Evolutionary conservation across 2,329 filamentous ascomycete species (phyloP).

Genomic region (Allantophomopsis cytisporea): DNA sequence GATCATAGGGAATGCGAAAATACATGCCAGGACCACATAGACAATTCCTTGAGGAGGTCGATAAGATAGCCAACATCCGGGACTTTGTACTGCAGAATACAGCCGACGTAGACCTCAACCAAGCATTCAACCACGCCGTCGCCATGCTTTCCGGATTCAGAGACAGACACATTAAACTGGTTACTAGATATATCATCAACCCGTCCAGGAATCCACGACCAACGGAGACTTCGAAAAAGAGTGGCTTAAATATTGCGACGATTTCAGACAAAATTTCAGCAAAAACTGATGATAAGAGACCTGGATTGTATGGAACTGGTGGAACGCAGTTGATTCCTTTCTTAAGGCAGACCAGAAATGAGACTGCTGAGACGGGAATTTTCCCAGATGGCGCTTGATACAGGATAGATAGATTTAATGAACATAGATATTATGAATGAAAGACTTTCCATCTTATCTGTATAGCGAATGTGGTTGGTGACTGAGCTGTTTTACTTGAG

Average conservation of each 20-base stretch:
- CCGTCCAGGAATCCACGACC: slow-evolving; percentile 40
- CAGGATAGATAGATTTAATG: too few relatives aligned
- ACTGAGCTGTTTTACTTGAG: too few relatives aligned
- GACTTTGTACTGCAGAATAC: slow-evolving; percentile 40
- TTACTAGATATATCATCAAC: slow-evolving; percentile 80
- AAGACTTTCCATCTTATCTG: too few relatives aligned
- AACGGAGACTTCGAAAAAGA: slow-evolving; percentile 20
- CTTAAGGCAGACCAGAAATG: slow-evolving; percentile 76
- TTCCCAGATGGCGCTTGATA: neutral
- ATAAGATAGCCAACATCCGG: slow-evolving; percentile 59
- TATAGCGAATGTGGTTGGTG: too few relatives aligned
- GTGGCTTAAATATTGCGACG: slow-evolving; percentile 25
- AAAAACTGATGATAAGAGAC: slow-evolving; percentile 12
- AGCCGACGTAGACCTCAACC: slow-evolving; percentile 32
- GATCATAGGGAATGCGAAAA: slow-evolving; percentile 51
- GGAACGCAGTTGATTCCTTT: slow-evolving; percentile 83
- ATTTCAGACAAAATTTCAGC: slow-evolving; percentile 13
- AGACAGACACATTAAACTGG: slow-evolving; percentile 80
- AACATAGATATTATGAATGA: too few relatives aligned
- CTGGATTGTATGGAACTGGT: slow-evolving; percentile 61
- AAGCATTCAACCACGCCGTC: slow-evolving; percentile 62
- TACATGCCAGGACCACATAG: slow-evolving; percentile 87
- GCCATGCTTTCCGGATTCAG: slow-evolving; percentile 64
- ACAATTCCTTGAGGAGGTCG: slow-evolving; percentile 44
- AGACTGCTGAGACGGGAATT: slow-evolving; percentile 51